Evolutionary conservation across 1,139 yeast species (phyloP).

Genomic region (Zygoascus sp.): DNA sequence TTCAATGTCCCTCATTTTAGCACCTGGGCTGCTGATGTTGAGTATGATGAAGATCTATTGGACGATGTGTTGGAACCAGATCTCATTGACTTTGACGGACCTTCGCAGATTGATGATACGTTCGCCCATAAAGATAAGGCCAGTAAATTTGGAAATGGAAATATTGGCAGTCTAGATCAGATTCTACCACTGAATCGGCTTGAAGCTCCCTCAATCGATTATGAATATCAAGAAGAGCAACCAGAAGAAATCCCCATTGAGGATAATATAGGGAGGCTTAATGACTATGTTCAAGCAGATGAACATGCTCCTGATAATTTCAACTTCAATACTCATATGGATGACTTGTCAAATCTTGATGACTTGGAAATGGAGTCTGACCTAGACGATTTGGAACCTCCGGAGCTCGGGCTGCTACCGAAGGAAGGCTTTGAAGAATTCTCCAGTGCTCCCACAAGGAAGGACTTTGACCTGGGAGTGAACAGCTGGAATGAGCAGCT

Average conservation of each 20-base stretch:
- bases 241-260: not conserved
- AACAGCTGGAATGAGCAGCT: not conserved
- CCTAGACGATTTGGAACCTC: slow-evolving; percentile 5
- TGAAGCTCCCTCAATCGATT: not conserved
- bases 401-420: slow-evolving; percentile 5
- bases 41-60: slow-evolving; percentile 44
- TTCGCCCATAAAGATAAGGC: slow-evolving; percentile 1
- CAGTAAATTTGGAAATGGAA: not conserved
- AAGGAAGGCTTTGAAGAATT: not conserved
- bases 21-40: slow-evolving; percentile 84
- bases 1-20: slow-evolving; percentile 89
- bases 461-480: not conserved
- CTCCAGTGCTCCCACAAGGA: not conserved
- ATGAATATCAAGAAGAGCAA: not conserved
- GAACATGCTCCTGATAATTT: too few species aligned
- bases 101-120: not conserved
- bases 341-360: not conserved
- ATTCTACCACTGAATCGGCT: not conserved
- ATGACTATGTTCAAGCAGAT: not conserved
- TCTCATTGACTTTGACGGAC: not conserved
- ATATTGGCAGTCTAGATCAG: not conserved
- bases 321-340: not conserved
- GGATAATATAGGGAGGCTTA: not conserved
- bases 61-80: slow-evolving; percentile 2
- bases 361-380: slow-evolving; percentile 6